These are phyloP conservation scores for Lumnitzera racemosa DNA, from an alignment of 345 rosid species.

Conservation along the genomic window DNA sequence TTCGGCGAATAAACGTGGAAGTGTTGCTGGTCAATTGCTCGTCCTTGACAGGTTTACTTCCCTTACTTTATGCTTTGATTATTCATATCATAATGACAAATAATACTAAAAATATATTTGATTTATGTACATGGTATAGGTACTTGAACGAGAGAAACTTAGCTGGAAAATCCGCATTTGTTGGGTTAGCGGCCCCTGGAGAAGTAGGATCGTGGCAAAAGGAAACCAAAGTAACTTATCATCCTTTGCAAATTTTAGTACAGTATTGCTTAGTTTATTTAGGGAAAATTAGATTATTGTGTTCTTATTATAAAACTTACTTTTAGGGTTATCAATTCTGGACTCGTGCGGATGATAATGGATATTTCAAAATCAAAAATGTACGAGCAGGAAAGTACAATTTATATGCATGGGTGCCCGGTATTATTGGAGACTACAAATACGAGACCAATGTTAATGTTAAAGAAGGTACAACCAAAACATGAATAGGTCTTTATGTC, in stretches of 20 bases:
- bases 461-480: constrained; percentile 14
- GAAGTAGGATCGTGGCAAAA: constrained; percentile 38
- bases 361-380: constrained; percentile 37
- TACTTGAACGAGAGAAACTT: constrained; percentile 1
- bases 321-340: constrained; percentile 39
- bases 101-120: too few relatives aligned
- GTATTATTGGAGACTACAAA: constrained; percentile 61
- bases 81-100: too few relatives aligned
- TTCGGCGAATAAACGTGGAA: constrained; percentile 15
- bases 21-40: constrained; percentile 16
- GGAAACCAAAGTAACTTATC: constrained; percentile 17
- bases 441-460: constrained; percentile 18
- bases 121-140: not conserved
- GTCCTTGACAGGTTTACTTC: constrained; percentile 13
- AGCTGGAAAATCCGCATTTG: constrained; percentile 16
- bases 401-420: constrained; percentile 60
- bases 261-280: not conserved
- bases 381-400: constrained; percentile 47
- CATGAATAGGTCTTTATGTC: too few relatives aligned
- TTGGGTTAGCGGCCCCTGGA: constrained; percentile 36
- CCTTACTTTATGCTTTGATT: not conserved
- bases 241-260: not conserved
- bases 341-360: constrained; percentile 24
- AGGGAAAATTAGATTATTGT: too few relatives aligned
- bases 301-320: not conserved